A percentile compares a stretch with the other conserved stretches of the same genome.
These are phyloP conservation scores for Phytophthora ohioensis DNA, from an alignment of 352 stramenopile species.

Conservation along the genomic window DNA sequence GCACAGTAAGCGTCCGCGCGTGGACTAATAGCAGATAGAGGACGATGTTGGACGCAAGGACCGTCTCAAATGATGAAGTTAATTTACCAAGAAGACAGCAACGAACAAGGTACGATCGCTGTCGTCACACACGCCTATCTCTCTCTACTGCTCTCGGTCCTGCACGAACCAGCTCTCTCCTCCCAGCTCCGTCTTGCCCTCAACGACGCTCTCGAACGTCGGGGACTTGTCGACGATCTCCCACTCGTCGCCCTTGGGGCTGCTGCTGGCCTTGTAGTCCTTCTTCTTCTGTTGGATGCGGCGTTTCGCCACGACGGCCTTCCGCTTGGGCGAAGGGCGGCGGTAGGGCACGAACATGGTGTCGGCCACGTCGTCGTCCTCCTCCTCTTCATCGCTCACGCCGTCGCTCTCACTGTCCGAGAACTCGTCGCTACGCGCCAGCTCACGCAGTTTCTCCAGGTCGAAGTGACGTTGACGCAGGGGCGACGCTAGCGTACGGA, in stretches of 20 bases:
- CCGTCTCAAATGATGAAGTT: conserved; percentile 37
- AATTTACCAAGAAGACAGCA: conserved; percentile 34
- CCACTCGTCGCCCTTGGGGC: conserved; percentile 78
- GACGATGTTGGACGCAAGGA: conserved; percentile 2
- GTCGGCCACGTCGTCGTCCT: conserved; percentile 51
- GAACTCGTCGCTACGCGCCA: conserved; percentile 83
- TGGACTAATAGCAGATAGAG: conserved; percentile 37
- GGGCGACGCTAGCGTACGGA: conserved; percentile 56
- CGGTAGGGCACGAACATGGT: conserved; percentile 67
- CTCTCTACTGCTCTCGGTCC: conserved; percentile 38
- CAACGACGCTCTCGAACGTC: conserved; percentile 65
- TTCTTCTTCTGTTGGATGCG: conserved; percentile 36
- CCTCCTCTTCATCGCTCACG: conserved; percentile 64
- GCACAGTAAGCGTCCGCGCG: conserved; percentile 60
- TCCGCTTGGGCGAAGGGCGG: conserved; percentile 43
- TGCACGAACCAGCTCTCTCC: conserved; percentile 69
- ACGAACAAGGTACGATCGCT: conserved; percentile 8
- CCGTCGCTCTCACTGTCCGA: conserved; percentile 85
- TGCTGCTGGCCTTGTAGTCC: conserved; percentile 45
- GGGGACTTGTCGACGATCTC: conserved; percentile 83
- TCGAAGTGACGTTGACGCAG: conserved; percentile 60
- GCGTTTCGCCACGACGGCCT: conserved; percentile 27
- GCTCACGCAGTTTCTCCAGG: conserved; percentile 71
- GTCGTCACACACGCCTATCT: not conserved
- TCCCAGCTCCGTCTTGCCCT: conserved; percentile 53